phyloP scores from a whole-genome alignment of 768 basidiomycete genomes.

The Phanerochaete sordida region DNA sequence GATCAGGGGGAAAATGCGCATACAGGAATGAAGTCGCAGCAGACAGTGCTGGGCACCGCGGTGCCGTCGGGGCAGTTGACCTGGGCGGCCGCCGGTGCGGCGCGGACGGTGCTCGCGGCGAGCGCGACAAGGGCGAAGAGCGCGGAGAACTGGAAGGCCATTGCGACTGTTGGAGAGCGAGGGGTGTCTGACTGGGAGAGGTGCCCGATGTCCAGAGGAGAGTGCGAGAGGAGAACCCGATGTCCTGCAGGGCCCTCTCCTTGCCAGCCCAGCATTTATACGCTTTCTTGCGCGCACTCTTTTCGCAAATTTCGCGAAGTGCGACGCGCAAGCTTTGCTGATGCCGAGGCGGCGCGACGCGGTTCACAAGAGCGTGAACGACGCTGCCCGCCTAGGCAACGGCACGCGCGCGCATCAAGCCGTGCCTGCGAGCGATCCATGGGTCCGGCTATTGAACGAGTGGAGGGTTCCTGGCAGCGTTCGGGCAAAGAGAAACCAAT shows the following conservation, averaged over 20 bases:
- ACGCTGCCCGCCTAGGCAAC: too few relatives aligned
- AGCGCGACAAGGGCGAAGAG: constrained; percentile 4
- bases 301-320: too few relatives aligned
- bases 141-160: constrained; percentile 7
- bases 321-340: too few relatives aligned
- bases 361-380: too few relatives aligned
- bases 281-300: too few relatives aligned
- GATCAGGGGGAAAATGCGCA: background rate
- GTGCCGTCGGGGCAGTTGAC: constrained; percentile 17
- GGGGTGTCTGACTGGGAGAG: background rate
- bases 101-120: constrained; percentile 1
- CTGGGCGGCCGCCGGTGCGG: background rate
- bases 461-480: too few relatives aligned
- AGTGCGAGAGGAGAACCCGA: constrained; percentile 1
- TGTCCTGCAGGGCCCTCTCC: background rate
- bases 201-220: too few relatives aligned
- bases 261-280: too few relatives aligned
- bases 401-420: too few relatives aligned
- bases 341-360: too few relatives aligned
- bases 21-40: constrained; percentile 18
- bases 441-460: too few relatives aligned
- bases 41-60: constrained; percentile 11
- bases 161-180: background rate
- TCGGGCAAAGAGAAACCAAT: background rate
- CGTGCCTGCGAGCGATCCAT: background rate